Base-by-base conservation (phyloP, 2,329 filamentous ascomycete species). In the Alternaria infectoria region DNA sequence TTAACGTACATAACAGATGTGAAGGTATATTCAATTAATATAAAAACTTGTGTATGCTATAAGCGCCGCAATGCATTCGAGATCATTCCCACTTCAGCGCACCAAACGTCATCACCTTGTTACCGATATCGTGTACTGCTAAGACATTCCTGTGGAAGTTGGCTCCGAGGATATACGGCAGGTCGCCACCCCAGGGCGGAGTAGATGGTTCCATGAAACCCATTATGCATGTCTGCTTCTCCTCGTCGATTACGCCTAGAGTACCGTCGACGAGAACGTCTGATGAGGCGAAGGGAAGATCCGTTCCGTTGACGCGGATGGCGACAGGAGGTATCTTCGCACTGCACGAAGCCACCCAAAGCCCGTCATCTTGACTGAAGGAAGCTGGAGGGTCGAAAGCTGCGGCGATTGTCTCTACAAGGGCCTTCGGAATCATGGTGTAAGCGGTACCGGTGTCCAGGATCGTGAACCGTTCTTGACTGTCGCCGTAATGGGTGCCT, bases 31-130 rank as follows among this genome's bases (percentile, higher is more conserved):
- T 40, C 32, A 10, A 17, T 40, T 15, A 9, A 11, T 0, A 17
- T 40, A 15, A 11, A 17, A 40, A 17, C 36, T 40, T 11, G 15
- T 40, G 36, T 17, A 40, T 17, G 36, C n/a, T 40, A 40, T 17
- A 0, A 11, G 36, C 1, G n/a, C 4, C 5, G 36, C 36, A 40
- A 40, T n/a, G 5, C 6, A 17, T 0, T 0, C 36, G n/a, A 0
- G 0, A 40, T 40, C 5, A 40, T 0, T 17, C 2, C 36, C 36
- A 55, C 26, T 55, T 23, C 7, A 55, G 40, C 17, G 52, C 32
- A 55, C 28, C 54, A 15, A 56, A 46, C 9, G 43, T 13, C 40
- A 56, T 46, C 5, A 40, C 32, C 7, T 30, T n/a, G 21, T 46
- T 56, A 3, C 40, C 54, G 26, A 56, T 6, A 17, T 56, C 43